These are phyloP conservation scores for Metschnikowia shivogae DNA, from an alignment of 805 yeast species.

Conservation along the genomic window DNA sequence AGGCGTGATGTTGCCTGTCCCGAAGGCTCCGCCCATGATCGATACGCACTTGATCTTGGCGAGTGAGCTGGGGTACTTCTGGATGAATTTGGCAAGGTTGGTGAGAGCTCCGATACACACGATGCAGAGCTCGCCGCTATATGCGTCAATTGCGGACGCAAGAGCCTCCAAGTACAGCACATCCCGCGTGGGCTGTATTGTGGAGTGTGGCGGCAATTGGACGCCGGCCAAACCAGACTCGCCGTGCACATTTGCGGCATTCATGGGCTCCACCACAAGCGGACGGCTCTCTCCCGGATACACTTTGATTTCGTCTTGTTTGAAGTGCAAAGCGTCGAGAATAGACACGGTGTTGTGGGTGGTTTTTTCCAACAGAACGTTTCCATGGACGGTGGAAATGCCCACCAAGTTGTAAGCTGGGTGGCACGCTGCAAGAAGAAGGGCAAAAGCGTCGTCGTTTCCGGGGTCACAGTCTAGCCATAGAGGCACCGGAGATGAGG, in stretches of 20 bases:
- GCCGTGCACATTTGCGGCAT: conserved; percentile 70
- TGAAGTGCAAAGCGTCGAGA: conserved; percentile 49
- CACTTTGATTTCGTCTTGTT: conserved; percentile 51
- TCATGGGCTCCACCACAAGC: conserved; percentile 42
- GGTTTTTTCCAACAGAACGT: conserved; percentile 59
- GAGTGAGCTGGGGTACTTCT: conserved; percentile 50
- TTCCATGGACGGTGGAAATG: conserved; percentile 74
- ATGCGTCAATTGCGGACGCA: conserved; percentile 36
- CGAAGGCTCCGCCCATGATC: conserved; percentile 74
- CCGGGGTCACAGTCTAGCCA: conserved; percentile 96
- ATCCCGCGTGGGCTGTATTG: conserved; percentile 21
- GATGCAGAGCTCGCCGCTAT: conserved; percentile 50
- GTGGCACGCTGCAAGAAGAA: conserved; percentile 57
- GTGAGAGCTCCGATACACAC: conserved; percentile 80
- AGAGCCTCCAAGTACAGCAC: conserved; percentile 34
- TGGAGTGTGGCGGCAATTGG: conserved; percentile 48
- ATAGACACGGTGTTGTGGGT: conserved; percentile 66
- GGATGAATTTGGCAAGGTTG: conserved; percentile 56
- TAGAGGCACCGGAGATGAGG: conserved; percentile 42
- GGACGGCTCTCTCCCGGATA: conserved; percentile 65
- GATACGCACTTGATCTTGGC: conserved; percentile 49
- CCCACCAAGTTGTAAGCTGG: conserved; percentile 60
- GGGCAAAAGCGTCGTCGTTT: conserved; percentile 80
- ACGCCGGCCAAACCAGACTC: conserved; percentile 76
- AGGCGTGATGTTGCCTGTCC: conserved; percentile 47